phyloP scores from a whole-genome alignment of 73 alveolate genomes.

The Paraurostyla sp. region DNA sequence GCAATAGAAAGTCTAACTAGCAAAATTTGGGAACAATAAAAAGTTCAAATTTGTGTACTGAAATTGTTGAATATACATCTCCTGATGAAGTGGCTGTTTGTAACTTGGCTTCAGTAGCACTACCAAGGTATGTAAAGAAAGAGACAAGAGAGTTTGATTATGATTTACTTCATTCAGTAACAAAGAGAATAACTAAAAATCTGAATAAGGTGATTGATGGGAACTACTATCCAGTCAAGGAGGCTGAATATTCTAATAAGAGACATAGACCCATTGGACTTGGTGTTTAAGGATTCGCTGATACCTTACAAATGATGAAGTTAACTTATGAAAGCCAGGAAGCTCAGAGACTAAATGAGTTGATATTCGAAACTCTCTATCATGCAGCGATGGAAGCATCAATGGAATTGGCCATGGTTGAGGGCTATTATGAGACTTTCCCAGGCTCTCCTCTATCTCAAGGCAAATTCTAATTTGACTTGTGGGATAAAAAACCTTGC shows the following conservation, averaged over 20 bases:
- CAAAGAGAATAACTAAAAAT: slow-evolving; percentile 71
- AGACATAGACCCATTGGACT: slow-evolving; percentile 95
- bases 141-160: slow-evolving; percentile 83
- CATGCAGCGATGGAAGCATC: slow-evolving; percentile 90
- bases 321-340: slow-evolving; percentile 87
- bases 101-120: slow-evolving; percentile 91
- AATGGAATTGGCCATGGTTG: slow-evolving; percentile 82
- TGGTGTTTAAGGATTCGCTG: slow-evolving; percentile 96
- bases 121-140: slow-evolving; percentile 78
- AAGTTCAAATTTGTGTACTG: slow-evolving; percentile 93
- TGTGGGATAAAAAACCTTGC: slow-evolving; percentile 77
- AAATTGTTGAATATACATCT: slow-evolving; percentile 88
- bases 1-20: slow-evolving; percentile 90
- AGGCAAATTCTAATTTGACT: slow-evolving; percentile 82
- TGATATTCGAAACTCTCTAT: slow-evolving; percentile 92
- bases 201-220: slow-evolving; percentile 68
- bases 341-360: slow-evolving; percentile 81
- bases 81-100: slow-evolving; percentile 96
- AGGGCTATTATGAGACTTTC: slow-evolving; percentile 74
- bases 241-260: slow-evolving; percentile 86
- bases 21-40: slow-evolving; percentile 93
- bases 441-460: slow-evolving; percentile 78
- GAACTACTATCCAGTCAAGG: slow-evolving; percentile 67
- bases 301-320: slow-evolving; percentile 86
- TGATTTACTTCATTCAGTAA: slow-evolving; percentile 81